Percentiles rank a stretch among this genome's conserved stretches.
These are phyloP conservation scores for Chloris gayana DNA, from an alignment of 176 grass and related monocot genomes.

Conservation along the genomic window DNA sequence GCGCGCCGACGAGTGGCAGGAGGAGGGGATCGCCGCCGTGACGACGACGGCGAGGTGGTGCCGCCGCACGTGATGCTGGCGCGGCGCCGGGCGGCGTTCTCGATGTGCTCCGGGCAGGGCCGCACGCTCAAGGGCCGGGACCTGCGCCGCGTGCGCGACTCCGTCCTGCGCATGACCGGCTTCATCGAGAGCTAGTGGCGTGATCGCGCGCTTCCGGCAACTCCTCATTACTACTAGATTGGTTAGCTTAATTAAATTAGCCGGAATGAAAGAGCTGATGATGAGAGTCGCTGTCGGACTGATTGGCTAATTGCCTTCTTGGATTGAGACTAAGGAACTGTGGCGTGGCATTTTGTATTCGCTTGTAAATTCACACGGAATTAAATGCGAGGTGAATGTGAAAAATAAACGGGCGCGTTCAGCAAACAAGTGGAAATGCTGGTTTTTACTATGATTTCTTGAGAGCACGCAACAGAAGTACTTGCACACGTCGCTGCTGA, in stretches of 20 bases:
- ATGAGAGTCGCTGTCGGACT: not conserved
- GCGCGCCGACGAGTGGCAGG: not conserved
- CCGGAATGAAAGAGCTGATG: not conserved
- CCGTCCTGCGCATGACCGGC: constrained; percentile 80
- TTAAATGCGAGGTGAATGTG: constrained; percentile 11
- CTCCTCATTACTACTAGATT: too few species aligned
- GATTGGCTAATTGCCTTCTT: not conserved
- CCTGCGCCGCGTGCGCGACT: constrained; percentile 55
- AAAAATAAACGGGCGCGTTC: not conserved
- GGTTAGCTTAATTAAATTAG: not conserved
- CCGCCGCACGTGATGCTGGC: constrained; percentile 75
- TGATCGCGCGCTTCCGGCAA: not conserved
- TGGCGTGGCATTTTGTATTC: constrained; percentile 8
- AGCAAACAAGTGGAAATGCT: too few species aligned
- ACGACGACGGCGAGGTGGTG: constrained; percentile 43
- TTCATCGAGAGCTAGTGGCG: constrained; percentile 59
- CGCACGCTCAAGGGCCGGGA: constrained; percentile 81
- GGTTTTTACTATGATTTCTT: too few species aligned
- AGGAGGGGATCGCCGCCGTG: not conserved
- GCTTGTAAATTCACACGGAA: constrained; percentile 32
- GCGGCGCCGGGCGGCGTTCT: constrained; percentile 43
- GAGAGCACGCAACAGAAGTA: not conserved
- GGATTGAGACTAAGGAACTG: not conserved
- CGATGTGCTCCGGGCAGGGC: constrained; percentile 62
- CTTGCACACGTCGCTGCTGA: constrained; percentile 22